Conservation (phyloP, 495 filamentous ascomycete genomes). For the Durotheca rogersii region DNA sequence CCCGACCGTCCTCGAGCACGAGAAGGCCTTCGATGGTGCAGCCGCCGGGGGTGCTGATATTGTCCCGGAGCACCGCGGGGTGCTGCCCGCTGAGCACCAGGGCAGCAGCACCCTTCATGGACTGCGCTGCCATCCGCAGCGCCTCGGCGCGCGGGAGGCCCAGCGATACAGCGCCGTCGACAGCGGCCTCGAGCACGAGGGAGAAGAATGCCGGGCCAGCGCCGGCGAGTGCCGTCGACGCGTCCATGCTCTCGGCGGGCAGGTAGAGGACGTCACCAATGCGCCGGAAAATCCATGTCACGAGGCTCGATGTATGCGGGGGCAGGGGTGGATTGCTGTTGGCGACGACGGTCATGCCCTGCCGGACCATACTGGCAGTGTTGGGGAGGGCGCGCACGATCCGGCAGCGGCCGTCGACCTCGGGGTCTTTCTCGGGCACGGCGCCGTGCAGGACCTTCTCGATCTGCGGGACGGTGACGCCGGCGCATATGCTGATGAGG, state of each 20-base stretch:
- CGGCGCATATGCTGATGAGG: constrained; percentile 80
- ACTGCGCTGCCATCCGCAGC: constrained; percentile 78
- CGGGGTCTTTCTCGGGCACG: constrained; percentile 36
- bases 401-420: constrained; percentile 48
- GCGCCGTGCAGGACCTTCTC: constrained; percentile 56
- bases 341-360: constrained; percentile 78
- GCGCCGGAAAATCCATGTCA: constrained; percentile 74
- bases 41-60: constrained; percentile 76
- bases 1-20: constrained; percentile 73
- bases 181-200: constrained; percentile 72
- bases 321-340: constrained; percentile 60
- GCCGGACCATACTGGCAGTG: constrained; percentile 66
- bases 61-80: constrained; percentile 72
- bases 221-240: constrained; percentile 70
- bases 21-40: constrained; percentile 77
- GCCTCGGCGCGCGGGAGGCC: constrained; percentile 75
- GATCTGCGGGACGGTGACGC: constrained; percentile 68
- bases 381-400: constrained; percentile 81
- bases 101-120: constrained; percentile 68
- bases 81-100: constrained; percentile 73
- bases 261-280: constrained; percentile 69
- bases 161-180: constrained; percentile 80
- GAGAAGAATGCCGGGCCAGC: constrained; percentile 78
- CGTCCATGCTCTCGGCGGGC: constrained; percentile 69
- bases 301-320: constrained; percentile 50